Evolutionary conservation across 345 rosid genomes (phyloP), one percentile per base, ranked within the genome.

Genomic region (Lepidium didymum): DNA sequence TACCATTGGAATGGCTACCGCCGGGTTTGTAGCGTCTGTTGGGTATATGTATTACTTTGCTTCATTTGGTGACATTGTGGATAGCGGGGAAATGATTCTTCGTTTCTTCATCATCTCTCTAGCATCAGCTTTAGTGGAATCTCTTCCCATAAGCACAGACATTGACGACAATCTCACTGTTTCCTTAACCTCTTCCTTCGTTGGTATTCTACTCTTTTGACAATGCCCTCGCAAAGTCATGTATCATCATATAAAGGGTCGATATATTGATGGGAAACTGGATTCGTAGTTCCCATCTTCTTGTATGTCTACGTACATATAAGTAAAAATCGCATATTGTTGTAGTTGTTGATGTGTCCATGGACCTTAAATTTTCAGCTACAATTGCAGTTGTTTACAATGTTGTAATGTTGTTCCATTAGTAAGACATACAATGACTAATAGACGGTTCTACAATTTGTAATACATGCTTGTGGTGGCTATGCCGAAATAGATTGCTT

Each of bases 121-220:
- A 47, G 95, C 85, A 36, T 87, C 98, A 1, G 73, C 96, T 5
- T 0, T 93, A 43, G 91, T 88, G 33, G 98, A 93, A 78, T 93
- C 98, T 57, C 88, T 84, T 16, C 96, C 97, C 12, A 79, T 90
- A 35, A 85, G 97, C 74, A 81, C 92, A 4, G 70, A 53, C 64
- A 85, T 93, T 44, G 98, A 93, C 54, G 98, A 93, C 81, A 93
- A 93, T 75, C 97, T 93, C 54, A 93, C 96, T 3, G 78, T 88
- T 40, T 78, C 97, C 34, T 31, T 93, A 44, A 69, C 97, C 46
- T 86, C 88, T 57, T 54, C 88, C 7, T 56, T 86, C 34, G 35
- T 88, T 10, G 98, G 97, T 43, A 70, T 65, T 77, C 75, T 87
- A 68, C 79, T 93, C 33, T 80, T 75, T 65, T 68, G 47, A 25